Conservation (phyloP, 164 flowering plant species). For the Dillenia turbinata region DNA sequence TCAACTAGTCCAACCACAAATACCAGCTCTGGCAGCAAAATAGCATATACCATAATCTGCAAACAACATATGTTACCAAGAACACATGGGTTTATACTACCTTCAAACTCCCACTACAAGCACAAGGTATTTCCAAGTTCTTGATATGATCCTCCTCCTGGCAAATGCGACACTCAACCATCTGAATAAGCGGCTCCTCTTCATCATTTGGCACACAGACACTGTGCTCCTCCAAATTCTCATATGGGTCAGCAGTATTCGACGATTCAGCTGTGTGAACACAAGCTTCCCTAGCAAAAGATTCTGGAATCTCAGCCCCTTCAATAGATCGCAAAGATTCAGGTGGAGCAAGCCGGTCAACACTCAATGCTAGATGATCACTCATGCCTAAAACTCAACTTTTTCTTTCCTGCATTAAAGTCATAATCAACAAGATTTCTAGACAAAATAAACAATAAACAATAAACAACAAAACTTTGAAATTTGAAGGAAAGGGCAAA, state of each 20-base stretch:
- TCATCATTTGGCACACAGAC: constrained; percentile 17
- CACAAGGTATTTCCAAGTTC: constrained; percentile 61
- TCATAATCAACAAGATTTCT: too few species aligned
- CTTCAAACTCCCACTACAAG: constrained; percentile 74
- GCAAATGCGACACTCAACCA: constrained; percentile 67
- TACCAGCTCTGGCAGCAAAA: not conserved
- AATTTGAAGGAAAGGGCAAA: too few species aligned
- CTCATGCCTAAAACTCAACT: constrained; percentile 27
- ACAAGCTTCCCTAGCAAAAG: constrained; percentile 29
- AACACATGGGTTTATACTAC: constrained; percentile 15
- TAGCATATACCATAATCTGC: not conserved
- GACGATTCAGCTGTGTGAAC: constrained; percentile 14
- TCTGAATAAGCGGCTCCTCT: constrained; percentile 48
- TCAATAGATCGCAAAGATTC: constrained; percentile 30
- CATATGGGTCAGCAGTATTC: constrained; percentile 13
- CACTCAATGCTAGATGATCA: constrained; percentile 52
- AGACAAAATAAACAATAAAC: too few species aligned
- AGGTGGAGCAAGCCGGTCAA: constrained; percentile 41
- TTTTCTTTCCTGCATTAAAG: too few species aligned
- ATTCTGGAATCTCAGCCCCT: constrained; percentile 23
- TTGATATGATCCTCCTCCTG: constrained; percentile 63
- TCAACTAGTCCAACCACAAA: too few species aligned
- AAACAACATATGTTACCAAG: not conserved
- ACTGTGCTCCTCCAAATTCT: constrained; percentile 17
- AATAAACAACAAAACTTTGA: too few species aligned